Conservation (phyloP, 169 alveolate genomes). For the Fabrea salina region DNA sequence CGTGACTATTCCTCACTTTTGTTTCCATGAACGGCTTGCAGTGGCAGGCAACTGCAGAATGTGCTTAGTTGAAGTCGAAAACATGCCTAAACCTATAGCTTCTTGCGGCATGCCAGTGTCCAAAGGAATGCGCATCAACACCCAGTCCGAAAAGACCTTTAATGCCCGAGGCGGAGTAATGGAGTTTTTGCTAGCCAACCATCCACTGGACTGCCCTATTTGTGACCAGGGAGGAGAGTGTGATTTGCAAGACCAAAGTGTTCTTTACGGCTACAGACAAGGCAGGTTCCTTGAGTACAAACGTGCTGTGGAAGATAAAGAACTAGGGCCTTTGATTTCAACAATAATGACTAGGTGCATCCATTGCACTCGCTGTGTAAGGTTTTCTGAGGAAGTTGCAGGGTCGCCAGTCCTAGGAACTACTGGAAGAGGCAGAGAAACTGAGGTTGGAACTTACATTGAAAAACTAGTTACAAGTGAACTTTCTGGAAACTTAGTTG, state of each 20-base stretch:
- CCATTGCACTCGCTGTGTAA: slow-evolving; percentile 77
- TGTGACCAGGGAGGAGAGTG: slow-evolving; percentile 88
- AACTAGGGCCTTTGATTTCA: slow-evolving; percentile 71
- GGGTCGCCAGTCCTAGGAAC: slow-evolving; percentile 71
- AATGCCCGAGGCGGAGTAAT: slow-evolving; percentile 82
- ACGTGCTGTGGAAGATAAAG: slow-evolving; percentile 79
- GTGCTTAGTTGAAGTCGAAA: slow-evolving; percentile 81
- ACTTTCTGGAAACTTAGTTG: slow-evolving; percentile 74
- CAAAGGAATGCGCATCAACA: slow-evolving; percentile 71
- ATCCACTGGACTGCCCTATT: slow-evolving; percentile 84
- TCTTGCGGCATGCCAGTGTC: slow-evolving; percentile 73
- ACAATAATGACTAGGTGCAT: slow-evolving; percentile 78
- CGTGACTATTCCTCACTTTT: slow-evolving; percentile 72
- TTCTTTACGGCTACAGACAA: slow-evolving; percentile 68
- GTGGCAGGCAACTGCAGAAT: slow-evolving; percentile 82
- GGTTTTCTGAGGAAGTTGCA: slow-evolving; percentile 72
- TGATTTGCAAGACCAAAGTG: slow-evolving; percentile 74
- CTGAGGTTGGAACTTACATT: slow-evolving; percentile 78
- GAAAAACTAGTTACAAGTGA: slow-evolving; percentile 71
- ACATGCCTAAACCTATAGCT: slow-evolving; percentile 76
- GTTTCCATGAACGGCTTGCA: slow-evolving; percentile 78
- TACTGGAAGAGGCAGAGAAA: slow-evolving; percentile 70
- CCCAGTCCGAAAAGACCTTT: slow-evolving; percentile 67
- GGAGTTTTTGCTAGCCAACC: slow-evolving; percentile 82
- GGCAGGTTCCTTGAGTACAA: slow-evolving; percentile 72